phyloP scores from a whole-genome alignment of 2,329 filamentous ascomycete genomes.

The Orbilia blumenaviensis region DNA sequence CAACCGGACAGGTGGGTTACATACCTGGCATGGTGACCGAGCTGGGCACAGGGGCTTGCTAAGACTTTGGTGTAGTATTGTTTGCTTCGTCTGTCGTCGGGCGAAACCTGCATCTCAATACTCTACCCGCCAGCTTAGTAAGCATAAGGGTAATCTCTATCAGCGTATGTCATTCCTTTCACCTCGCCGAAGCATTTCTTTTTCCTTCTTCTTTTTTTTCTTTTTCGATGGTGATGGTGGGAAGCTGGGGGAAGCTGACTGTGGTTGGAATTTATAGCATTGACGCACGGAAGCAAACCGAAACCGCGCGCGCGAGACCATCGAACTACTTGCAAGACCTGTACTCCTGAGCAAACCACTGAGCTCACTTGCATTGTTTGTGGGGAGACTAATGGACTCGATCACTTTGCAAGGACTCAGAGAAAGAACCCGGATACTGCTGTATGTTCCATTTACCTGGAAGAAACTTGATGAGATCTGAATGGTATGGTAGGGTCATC shows the following conservation, averaged over 20 bases:
- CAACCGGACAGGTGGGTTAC: slow-evolving; percentile 20
- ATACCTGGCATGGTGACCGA: not conserved
- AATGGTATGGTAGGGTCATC: not conserved
- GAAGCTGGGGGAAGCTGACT: not conserved
- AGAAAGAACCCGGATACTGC: slow-evolving; percentile 64
- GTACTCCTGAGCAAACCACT: slow-evolving; percentile 62
- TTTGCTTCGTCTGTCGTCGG: slow-evolving; percentile 54
- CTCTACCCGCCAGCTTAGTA: slow-evolving; percentile 55
- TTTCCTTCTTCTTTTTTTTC: not conserved
- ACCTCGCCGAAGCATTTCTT: not conserved
- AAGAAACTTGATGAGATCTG: not conserved
- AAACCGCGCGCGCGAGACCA: too few relatives aligned
- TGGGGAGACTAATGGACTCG: slow-evolving; percentile 63
- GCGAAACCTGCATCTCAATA: slow-evolving; percentile 54
- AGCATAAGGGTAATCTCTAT: slow-evolving; percentile 46
- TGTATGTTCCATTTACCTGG: slow-evolving; percentile 60
- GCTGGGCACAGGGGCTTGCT: not conserved
- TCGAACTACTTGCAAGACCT: slow-evolving; percentile 59
- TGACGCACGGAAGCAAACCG: slow-evolving; percentile 20
- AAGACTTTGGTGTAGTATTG: slow-evolving; percentile 20
- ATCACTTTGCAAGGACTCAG: slow-evolving; percentile 66
- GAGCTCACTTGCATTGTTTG: slow-evolving; percentile 66
- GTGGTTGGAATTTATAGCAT: slow-evolving; percentile 24
- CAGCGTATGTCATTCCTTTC: slow-evolving; percentile 21
- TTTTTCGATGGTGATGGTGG: too few relatives aligned